phyloP scores from a whole-genome alignment of 768 basidiomycete species.

The Suillus luteus region DNA sequence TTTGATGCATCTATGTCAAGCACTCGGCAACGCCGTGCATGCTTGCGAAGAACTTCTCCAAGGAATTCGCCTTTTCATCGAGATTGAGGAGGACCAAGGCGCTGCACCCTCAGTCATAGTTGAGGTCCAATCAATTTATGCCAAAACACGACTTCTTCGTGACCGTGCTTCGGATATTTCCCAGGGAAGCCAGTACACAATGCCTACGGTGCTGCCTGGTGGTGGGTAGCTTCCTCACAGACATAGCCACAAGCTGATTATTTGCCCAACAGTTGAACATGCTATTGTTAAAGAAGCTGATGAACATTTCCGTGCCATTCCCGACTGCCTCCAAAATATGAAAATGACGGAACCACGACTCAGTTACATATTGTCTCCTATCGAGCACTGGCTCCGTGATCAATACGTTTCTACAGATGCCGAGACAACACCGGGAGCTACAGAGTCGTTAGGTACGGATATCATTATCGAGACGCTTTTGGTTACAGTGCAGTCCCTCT shows the following conservation, averaged over 20 bases:
- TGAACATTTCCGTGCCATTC: constrained; percentile 25
- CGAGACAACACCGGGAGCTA: not conserved
- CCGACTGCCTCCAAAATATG: constrained; percentile 30
- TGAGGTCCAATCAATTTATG: constrained; percentile 27
- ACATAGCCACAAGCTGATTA: not conserved
- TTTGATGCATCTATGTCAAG: constrained; percentile 19
- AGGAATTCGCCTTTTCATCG: constrained; percentile 36
- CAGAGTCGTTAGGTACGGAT: constrained; percentile 31
- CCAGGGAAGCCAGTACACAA: constrained; percentile 21
- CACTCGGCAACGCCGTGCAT: constrained; percentile 23
- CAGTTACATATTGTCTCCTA: constrained; percentile 30
- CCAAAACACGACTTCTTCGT: constrained; percentile 31
- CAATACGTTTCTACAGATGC: constrained; percentile 29
- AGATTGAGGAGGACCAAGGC: constrained; percentile 29
- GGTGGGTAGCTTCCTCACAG: constrained; percentile 29
- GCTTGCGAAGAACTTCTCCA: constrained; percentile 42
- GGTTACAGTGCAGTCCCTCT: constrained; percentile 62
- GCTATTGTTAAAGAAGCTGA: constrained; percentile 32
- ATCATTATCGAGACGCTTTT: constrained; percentile 63
- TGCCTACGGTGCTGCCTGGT: constrained; percentile 38
- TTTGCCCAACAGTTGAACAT: constrained; percentile 37
- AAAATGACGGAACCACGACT: constrained; percentile 29
- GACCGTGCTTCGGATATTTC: constrained; percentile 28
- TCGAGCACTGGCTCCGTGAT: constrained; percentile 32
- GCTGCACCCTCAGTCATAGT: constrained; percentile 27